Evolutionary conservation across 371 early-diverging fungal genomes (phyloP), one percentile per base, ranked within the genome.

Genomic region (Rhizopus microsporus): DNA sequence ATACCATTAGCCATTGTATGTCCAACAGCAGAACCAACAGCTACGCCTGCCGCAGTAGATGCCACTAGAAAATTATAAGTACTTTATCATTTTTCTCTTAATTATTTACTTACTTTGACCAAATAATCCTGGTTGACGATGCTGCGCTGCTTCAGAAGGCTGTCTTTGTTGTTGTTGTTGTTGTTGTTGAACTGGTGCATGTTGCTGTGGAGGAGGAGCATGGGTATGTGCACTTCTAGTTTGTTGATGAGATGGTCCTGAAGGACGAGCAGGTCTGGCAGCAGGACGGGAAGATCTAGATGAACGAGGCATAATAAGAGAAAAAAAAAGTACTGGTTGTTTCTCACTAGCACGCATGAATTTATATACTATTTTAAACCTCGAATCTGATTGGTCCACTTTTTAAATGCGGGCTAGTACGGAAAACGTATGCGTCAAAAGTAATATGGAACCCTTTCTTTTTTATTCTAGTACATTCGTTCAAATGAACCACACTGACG

Each of bases 41-140:
- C 96, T 35, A 95, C 94, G 73, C 94, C 94, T 45, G 91, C 96
- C 17, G 94, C 96, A 13, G 94, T 95, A 29, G 92, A 74, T 12
- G 93, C 95, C 91, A 93, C 72, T 72, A 51, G 13, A 59, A 39
- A 45, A 3, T 38, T 15, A 45, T 13, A 53, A 42, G 44, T 32
- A 29, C 15, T 44, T 13, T 33, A 29, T 8, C 15, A 12, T 34
- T 32, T 31, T 10, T n/a, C 34, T 17, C 16, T 39, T 10, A n/a
- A 52, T 35, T 51, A 6, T 34, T 17, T 31, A 37, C 60, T 67
- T 64, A 77, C 76, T 75, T 58, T 93, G 90, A 38, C 86, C 89
- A 72, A 93, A 89, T 48, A 95, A 62, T 51, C 95, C 85, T 54
- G 84, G 87, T 55, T 78, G 82, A 60, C 83, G 75, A 52, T 74